Base-by-base conservation (phyloP, 805 yeast genomes). In the Saccharomycodes ludwigii region DNA sequence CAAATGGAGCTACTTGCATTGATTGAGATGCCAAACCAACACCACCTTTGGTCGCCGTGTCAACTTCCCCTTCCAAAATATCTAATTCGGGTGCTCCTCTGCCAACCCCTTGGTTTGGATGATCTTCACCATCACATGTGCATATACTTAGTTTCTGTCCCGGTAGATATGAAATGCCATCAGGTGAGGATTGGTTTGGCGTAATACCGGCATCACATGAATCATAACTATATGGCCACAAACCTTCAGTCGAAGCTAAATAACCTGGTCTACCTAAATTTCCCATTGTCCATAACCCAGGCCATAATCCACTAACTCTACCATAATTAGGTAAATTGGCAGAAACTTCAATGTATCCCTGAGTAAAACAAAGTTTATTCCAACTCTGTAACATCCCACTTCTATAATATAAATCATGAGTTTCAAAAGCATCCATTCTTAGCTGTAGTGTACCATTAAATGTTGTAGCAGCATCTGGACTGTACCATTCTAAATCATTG, bases 21-120 rank as follows among this genome's bases (percentile, higher is more conserved):
- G 96, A 84, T 57, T 88, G 98, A 4, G 96, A 83, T 1, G 86
- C 95, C 26, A 77, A 70, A 44, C 91, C 91, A 10, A 56, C 60
- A 32, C 66, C 67, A n/a, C 14, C 18, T n/a, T 27, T 28, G 14
- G 63, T 34, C 10, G 53, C 61, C 2, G 77, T 63, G 40, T 73
- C 75, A 17, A 73, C 70, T 42, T 83, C 85, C 40, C 78, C 95
- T 68, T 88, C 97, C 32, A 88, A 53, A 27, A 76, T 73, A 71
- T 88, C 97, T 44, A 88, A 83, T 65, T 85, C 96, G 7, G 95
- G 95, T 0, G 95, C 94, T 32, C 95, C 95, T 55, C 97, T 73
- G 10, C 96, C 96, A 1, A 59, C 55, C 30, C 96, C 96, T 15
- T 61, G 68, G 51, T 77, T 85, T 29, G 97, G 97, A 53, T 86